Conservation (phyloP, 108 stramenopile species). For the Cyclotella distinguenda region DNA sequence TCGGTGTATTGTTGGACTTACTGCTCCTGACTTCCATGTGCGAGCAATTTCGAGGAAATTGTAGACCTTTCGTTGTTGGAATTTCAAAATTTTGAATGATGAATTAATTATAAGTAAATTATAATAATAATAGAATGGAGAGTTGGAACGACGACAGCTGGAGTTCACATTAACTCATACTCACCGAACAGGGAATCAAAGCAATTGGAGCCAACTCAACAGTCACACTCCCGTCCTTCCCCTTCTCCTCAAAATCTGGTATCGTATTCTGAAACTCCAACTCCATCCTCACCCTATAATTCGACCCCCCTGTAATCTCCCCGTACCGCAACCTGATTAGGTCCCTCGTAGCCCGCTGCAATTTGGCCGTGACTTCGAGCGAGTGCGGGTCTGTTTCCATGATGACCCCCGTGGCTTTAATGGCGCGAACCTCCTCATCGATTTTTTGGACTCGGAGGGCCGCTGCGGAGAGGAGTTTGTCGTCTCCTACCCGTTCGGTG, state of each 20-base stretch:
- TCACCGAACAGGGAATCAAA: slow-evolving; percentile 63
- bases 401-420: slow-evolving; percentile 65
- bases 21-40: slow-evolving; percentile 62
- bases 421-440: slow-evolving; percentile 63
- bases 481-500: not conserved
- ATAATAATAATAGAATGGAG: not conserved
- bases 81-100: too few relatives aligned
- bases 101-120: not conserved
- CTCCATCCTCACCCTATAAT: slow-evolving; percentile 63
- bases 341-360: slow-evolving; percentile 67
- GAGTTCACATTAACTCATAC: not conserved
- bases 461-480: slow-evolving; percentile 24
- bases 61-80: slow-evolving; percentile 44
- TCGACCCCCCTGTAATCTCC: not conserved
- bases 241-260: slow-evolving; percentile 52
- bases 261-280: slow-evolving; percentile 77
- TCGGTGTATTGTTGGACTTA: too few relatives aligned
- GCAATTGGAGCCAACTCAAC: slow-evolving; percentile 72
- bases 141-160: not conserved
- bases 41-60: slow-evolving; percentile 83
- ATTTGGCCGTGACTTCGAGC: slow-evolving; percentile 41
- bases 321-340: slow-evolving; percentile 63
- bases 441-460: slow-evolving; percentile 32
- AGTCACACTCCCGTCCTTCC: slow-evolving; percentile 46
- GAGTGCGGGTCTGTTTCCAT: slow-evolving; percentile 70